phyloP scores from a whole-genome alignment of 805 yeast species.

The Groenewaldozyma tartarivorans region DNA sequence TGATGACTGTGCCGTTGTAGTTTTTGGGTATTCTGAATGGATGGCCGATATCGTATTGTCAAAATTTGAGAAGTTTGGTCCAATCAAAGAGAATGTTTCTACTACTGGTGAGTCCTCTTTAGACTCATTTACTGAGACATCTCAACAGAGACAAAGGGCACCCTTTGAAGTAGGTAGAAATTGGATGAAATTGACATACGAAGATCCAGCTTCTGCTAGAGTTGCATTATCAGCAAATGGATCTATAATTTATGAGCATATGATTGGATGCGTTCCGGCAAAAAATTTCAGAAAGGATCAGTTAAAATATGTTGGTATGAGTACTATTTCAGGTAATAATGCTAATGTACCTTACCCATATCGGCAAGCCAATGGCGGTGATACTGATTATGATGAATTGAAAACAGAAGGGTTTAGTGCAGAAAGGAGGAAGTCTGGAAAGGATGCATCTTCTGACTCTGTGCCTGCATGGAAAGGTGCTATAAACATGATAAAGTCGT shows the following conservation, averaged over 20 bases:
- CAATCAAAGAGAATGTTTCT: constrained; percentile 66
- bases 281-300: constrained; percentile 21
- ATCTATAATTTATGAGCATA: constrained; percentile 33
- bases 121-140: constrained; percentile 12
- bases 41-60: constrained; percentile 56
- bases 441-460: too few relatives aligned
- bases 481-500: too few relatives aligned
- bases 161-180: constrained; percentile 80
- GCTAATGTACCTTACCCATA: not conserved
- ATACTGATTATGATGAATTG: not conserved
- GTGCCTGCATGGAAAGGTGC: not conserved
- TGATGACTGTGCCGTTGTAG: constrained; percentile 47
- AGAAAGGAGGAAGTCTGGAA: too few relatives aligned
- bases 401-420: not conserved
- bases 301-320: constrained; percentile 6
- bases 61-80: constrained; percentile 73
- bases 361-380: not conserved
- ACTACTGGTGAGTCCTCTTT: constrained; percentile 25
- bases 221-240: constrained; percentile 86
- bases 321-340: not conserved
- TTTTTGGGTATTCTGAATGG: constrained; percentile 82
- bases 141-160: constrained; percentile 8
- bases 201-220: constrained; percentile 60
- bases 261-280: constrained; percentile 64
- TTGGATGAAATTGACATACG: constrained; percentile 88